Evolutionary conservation across 768 basidiomycete species (phyloP).

Genomic region (Trametes gibbosa): DNA sequence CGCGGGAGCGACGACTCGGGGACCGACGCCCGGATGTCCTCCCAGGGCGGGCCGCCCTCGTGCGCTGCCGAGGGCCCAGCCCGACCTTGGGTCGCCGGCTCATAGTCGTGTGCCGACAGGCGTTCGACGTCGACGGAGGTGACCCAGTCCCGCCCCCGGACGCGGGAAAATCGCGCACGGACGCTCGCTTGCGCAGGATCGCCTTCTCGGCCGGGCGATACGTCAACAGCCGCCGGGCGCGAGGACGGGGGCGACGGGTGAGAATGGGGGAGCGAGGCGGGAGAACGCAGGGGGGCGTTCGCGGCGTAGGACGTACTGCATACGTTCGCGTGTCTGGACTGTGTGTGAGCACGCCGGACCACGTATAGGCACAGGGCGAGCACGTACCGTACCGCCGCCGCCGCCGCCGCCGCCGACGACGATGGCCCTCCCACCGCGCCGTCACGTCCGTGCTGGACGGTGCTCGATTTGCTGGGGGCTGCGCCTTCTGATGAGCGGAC

Average conservation of each 20-base stretch:
- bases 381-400: conserved; percentile 6
- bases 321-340: background rate
- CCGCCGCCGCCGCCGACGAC: background rate
- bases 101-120: background rate
- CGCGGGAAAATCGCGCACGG: background rate
- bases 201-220: background rate
- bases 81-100: background rate
- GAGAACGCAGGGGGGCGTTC: background rate
- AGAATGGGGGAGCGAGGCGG: background rate
- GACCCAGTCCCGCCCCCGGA: background rate
- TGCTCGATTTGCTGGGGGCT: background rate
- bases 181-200: background rate
- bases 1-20: conserved; percentile 3
- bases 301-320: background rate
- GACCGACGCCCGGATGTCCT: conserved; percentile 17
- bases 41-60: conserved; percentile 29
- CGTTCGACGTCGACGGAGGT: conserved; percentile 5
- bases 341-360: background rate
- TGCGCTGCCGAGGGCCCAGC: conserved; percentile 4
- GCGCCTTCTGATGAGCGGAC: conserved; percentile 9
- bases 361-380: background rate
- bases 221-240: background rate
- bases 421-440: conserved; percentile 2
- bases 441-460: background rate
- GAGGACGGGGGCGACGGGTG: background rate